These are phyloP conservation scores for Cryptococcus depauperatus DNA, from an alignment of 1,284 basidiomycete species.

Conservation along the genomic window DNA sequence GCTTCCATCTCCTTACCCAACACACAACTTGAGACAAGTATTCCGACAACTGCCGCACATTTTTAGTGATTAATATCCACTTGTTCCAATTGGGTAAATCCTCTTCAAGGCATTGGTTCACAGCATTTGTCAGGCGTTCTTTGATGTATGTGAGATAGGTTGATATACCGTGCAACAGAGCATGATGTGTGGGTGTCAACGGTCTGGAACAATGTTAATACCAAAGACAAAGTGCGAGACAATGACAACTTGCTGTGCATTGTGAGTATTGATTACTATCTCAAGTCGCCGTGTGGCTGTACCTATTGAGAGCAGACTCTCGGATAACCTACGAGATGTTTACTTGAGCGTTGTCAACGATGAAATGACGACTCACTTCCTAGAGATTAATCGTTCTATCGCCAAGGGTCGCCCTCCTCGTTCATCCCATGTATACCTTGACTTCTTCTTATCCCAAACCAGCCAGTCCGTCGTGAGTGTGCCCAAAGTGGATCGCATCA, in stretches of 20 bases:
- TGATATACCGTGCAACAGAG: slow-evolving; percentile 32
- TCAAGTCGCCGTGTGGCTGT: slow-evolving; percentile 34
- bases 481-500: slow-evolving; percentile 33
- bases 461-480: slow-evolving; percentile 23
- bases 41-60: slow-evolving; percentile 19
- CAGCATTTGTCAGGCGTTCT: slow-evolving; percentile 18
- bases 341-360: no score
- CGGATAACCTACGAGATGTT: no score
- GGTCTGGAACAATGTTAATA: slow-evolving; percentile 18
- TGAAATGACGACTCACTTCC: no score
- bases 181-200: slow-evolving; percentile 39
- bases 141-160: slow-evolving; percentile 34
- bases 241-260: slow-evolving; percentile 20
- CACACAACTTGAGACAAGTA: slow-evolving; percentile 26
- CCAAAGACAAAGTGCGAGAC: neutral
- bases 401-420: slow-evolving; percentile 15
- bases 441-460: slow-evolving; percentile 23
- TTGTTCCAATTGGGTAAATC: slow-evolving; percentile 18
- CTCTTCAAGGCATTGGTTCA: slow-evolving; percentile 10
- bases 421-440: slow-evolving; percentile 20
- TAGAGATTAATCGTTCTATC: slow-evolving; percentile 14
- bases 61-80: slow-evolving; percentile 17
- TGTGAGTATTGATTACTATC: slow-evolving; percentile 29
- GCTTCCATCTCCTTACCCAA: slow-evolving; percentile 23
- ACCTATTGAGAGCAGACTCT: no score